These are phyloP conservation scores for Teunomyces atbi DNA, from an alignment of 805 yeast species.

Conservation along the genomic window DNA sequence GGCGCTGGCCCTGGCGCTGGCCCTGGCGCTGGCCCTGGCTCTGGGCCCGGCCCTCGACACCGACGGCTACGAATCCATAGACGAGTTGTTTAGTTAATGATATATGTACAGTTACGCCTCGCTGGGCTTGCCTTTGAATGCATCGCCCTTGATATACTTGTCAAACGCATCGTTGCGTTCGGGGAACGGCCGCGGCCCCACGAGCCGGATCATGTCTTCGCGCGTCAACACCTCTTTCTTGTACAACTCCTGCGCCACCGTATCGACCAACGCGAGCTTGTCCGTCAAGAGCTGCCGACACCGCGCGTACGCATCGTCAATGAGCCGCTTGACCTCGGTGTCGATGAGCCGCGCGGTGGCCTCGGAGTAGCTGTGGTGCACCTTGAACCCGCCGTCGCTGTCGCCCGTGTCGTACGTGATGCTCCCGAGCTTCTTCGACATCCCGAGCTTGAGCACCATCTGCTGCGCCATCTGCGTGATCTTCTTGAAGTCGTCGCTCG, in stretches of 20 bases:
- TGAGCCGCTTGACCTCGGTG: constrained; percentile 63
- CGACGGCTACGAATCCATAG: constrained; percentile 11
- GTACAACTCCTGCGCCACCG: constrained; percentile 72
- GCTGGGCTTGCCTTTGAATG: constrained; percentile 37
- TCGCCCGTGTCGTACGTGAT: constrained; percentile 53
- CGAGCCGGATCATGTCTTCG: constrained; percentile 71
- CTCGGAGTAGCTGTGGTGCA: constrained; percentile 67
- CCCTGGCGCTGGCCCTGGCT: neutral
- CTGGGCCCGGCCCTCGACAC: neutral
- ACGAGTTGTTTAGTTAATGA: constrained; percentile 11
- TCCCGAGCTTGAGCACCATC: constrained; percentile 86
- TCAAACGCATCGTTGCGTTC: constrained; percentile 87
- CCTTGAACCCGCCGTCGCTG: constrained; percentile 45
- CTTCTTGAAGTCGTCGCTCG: constrained; percentile 88
- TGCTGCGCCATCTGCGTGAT: constrained; percentile 85
- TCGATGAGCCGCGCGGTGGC: constrained; percentile 68
- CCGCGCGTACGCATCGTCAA: constrained; percentile 60
- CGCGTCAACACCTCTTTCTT: constrained; percentile 77
- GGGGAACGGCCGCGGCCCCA: constrained; percentile 77
- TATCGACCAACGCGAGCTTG: constrained; percentile 58
- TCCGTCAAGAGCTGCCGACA: constrained; percentile 59
- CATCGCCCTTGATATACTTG: constrained; percentile 66
- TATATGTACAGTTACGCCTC: neutral
- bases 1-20: neutral
- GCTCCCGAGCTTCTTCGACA: constrained; percentile 79